Conservation (phyloP, 2,329 filamentous ascomycete genomes). For the Cladosporium cucumerinum region DNA sequence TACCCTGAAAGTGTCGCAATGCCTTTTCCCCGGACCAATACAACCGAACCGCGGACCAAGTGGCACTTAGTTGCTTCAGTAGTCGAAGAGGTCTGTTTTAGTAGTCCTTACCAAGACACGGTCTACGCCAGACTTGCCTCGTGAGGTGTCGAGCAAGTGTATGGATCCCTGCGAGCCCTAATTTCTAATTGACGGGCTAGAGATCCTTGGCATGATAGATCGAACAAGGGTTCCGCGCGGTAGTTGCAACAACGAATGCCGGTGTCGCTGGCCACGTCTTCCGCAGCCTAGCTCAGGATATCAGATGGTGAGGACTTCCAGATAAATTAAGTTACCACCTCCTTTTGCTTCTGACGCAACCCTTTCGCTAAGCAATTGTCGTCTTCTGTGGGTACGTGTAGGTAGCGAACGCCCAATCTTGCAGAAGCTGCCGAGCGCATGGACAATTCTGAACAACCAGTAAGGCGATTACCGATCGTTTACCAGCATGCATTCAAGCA, state of each 20-base stretch:
- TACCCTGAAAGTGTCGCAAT: background rate
- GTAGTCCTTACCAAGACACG: background rate
- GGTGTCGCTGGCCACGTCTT: background rate
- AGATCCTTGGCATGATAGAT: background rate
- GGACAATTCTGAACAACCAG: background rate
- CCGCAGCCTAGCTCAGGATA: background rate
- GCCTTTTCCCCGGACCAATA: background rate
- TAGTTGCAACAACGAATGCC: background rate
- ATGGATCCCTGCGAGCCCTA: background rate
- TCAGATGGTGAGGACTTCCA: background rate
- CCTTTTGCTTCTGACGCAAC: background rate
- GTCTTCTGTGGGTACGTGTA: background rate
- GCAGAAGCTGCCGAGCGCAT: background rate
- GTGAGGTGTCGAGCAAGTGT: background rate
- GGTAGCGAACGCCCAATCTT: background rate
- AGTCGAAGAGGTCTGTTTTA: background rate
- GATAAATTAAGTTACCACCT: background rate
- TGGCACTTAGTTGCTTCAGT: background rate
- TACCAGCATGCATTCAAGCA: background rate
- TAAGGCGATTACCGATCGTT: background rate
- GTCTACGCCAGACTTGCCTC: background rate
- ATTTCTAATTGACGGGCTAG: background rate
- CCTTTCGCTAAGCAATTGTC: background rate
- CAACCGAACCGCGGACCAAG: background rate
- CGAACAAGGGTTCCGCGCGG: background rate